These are phyloP conservation scores for Rubroshorea leprosula DNA, from an alignment of 345 rosid genomes.

Conservation along the genomic window DNA sequence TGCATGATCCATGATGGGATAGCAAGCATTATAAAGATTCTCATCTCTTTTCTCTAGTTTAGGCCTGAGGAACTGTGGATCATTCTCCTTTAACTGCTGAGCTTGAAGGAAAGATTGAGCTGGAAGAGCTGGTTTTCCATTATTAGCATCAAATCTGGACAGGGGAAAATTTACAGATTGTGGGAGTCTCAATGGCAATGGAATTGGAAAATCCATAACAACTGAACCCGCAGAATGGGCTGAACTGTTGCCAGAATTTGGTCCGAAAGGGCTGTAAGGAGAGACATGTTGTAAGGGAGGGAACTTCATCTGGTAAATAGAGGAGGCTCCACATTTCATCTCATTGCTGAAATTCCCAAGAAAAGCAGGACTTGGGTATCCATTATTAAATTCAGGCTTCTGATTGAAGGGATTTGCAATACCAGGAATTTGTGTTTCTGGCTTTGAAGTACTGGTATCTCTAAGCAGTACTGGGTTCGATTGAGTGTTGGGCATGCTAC, in stretches of 20 bases:
- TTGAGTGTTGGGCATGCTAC: constrained; percentile 21
- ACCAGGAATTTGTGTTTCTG: constrained; percentile 37
- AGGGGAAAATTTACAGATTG: constrained; percentile 24
- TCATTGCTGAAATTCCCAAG: constrained; percentile 36
- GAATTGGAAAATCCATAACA: constrained; percentile 38
- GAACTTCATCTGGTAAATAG: constrained; percentile 43
- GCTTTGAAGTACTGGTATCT: constrained; percentile 26
- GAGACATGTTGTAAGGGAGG: constrained; percentile 30
- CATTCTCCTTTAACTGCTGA: constrained; percentile 29
- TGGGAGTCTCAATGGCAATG: constrained; percentile 32
- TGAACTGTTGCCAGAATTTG: constrained; percentile 22
- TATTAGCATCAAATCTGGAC: constrained; percentile 22
- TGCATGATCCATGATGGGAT: constrained; percentile 28
- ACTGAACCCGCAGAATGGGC: constrained; percentile 25
- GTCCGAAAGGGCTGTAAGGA: constrained; percentile 32
- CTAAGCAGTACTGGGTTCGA: constrained; percentile 24
- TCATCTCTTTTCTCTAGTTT: constrained; percentile 46
- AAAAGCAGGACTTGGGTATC: constrained; percentile 30
- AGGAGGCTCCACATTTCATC: constrained; percentile 34
- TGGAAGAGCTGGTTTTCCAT: constrained; percentile 16
- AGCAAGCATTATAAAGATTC: constrained; percentile 26
- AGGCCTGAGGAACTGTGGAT: constrained; percentile 28
- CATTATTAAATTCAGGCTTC: constrained; percentile 34
- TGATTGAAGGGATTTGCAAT: constrained; percentile 27
- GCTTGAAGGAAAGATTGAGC: constrained; percentile 29